Conservation (phyloP, 208 protist species). For the Novymonas esmeraldas region DNA sequence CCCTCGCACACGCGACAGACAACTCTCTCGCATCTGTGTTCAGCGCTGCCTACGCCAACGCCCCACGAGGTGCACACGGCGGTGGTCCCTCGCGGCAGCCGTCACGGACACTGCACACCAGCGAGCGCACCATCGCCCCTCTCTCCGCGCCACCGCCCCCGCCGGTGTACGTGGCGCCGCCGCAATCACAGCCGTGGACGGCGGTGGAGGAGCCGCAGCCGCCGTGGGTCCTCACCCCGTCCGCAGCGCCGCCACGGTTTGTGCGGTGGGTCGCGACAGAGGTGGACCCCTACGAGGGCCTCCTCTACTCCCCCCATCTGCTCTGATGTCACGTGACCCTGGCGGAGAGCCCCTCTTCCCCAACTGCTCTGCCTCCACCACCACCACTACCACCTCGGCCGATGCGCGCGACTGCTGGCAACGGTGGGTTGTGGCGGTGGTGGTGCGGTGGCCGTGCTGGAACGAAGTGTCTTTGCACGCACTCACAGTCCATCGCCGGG, state of each 20-base stretch:
- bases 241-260: slow-evolving; percentile 42
- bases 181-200: no score
- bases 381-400: no score
- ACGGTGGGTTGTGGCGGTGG: no score
- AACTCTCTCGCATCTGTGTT: no score
- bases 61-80: background rate
- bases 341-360: background rate
- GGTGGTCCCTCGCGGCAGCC: background rate
- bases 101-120: no score
- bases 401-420: no score
- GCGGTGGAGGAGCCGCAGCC: background rate
- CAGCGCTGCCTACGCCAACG: slow-evolving; percentile 2
- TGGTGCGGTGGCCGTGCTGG: no score
- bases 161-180: background rate
- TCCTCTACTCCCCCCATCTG: slow-evolving; percentile 34
- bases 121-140: no score
- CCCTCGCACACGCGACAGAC: no score
- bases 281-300: slow-evolving; percentile 53
- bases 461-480: background rate
- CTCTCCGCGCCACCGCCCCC: background rate
- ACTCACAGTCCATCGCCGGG: background rate
- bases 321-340: background rate
- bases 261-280: slow-evolving; percentile 58
- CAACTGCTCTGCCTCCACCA: no score
- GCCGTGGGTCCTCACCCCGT: slow-evolving; percentile 29